Evolutionary conservation across 2,329 filamentous ascomycete species (phyloP).

Genomic region (Arthrobotrys musiformis): DNA sequence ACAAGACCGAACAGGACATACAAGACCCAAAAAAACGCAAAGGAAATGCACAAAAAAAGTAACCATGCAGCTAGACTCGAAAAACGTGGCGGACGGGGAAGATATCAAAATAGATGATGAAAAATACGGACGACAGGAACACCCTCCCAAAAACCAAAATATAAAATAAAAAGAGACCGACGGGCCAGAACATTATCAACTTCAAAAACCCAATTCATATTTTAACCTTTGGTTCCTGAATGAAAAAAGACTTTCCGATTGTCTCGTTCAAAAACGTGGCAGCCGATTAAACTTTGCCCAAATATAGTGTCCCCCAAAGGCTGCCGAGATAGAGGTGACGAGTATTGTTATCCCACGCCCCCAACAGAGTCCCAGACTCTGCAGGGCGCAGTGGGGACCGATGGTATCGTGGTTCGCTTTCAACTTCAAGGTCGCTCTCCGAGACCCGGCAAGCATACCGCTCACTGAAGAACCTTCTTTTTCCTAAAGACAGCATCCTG

Average conservation of each 20-base stretch:
- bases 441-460: not conserved
- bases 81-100: conserved; percentile 2
- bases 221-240: conserved; percentile 47
- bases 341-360: not conserved
- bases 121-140: conserved; percentile 30
- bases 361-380: conserved; percentile 33
- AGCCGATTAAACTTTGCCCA: conserved; percentile 24
- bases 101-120: conserved; percentile 2
- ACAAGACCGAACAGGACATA: conserved; percentile 12
- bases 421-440: not conserved
- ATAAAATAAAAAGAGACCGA: conserved; percentile 13
- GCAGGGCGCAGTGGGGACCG: not conserved
- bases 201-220: conserved; percentile 20
- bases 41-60: conserved; percentile 22
- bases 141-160: conserved; percentile 40
- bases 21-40: conserved; percentile 1
- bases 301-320: not conserved
- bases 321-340: not conserved
- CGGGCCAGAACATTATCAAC: conserved; percentile 22
- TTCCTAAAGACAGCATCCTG: conserved; percentile 87
- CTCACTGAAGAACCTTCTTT: conserved; percentile 53
- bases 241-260: conserved; percentile 15
- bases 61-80: conserved; percentile 20
- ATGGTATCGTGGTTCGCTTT: conserved; percentile 14
- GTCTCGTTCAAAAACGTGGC: conserved; percentile 19